Evolutionary conservation across 1,284 basidiomycete genomes (phyloP).

Genomic region (Sanghuangporus weigelae): DNA sequence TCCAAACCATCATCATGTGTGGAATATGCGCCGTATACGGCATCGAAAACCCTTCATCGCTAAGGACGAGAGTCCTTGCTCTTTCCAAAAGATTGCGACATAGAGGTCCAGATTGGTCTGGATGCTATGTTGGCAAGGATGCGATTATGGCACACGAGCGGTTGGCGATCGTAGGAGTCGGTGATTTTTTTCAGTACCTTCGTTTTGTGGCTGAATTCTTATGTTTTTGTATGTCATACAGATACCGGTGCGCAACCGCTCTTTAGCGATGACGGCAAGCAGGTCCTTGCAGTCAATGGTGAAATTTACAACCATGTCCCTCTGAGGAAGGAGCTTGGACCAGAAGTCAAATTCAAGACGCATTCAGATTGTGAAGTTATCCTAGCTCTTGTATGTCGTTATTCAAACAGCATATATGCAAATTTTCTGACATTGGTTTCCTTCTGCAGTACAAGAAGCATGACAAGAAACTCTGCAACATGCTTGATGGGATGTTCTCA

Average conservation of each 20-base stretch:
- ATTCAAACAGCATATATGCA: not conserved
- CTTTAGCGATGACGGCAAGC: slow-evolving; percentile 79
- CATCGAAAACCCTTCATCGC: slow-evolving; percentile 62
- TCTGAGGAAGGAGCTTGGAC: slow-evolving; percentile 67
- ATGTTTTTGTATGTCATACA: slow-evolving; percentile 28
- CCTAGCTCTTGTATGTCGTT: slow-evolving; percentile 71
- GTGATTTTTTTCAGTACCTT: slow-evolving; percentile 43
- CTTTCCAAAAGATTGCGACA: slow-evolving; percentile 87
- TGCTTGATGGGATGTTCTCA: slow-evolving; percentile 99
- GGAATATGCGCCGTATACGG: slow-evolving; percentile 86
- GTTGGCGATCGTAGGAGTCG: slow-evolving; percentile 96
- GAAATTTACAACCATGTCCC: slow-evolving; percentile 98
- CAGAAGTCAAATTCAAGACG: slow-evolving; percentile 84
- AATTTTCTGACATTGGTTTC: slow-evolving; percentile 9
- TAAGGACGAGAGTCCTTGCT: slow-evolving; percentile 74
- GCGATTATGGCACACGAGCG: slow-evolving; percentile 85
- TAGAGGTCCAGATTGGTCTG: slow-evolving; percentile 96
- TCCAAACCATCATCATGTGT: slow-evolving; percentile 56
- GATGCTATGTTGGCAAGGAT: slow-evolving; percentile 81
- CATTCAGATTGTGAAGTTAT: slow-evolving; percentile 99
- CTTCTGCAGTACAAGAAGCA: slow-evolving; percentile 73
- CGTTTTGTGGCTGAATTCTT: not conserved
- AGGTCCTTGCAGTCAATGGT: slow-evolving; percentile 93
- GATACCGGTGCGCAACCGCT: slow-evolving; percentile 98
- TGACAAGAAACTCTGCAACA: slow-evolving; percentile 68